Evolutionary conservation across 2,329 filamentous ascomycete genomes (phyloP), one percentile per base, ranked within the genome.

Genomic region (Epichloe hybrida): DNA sequence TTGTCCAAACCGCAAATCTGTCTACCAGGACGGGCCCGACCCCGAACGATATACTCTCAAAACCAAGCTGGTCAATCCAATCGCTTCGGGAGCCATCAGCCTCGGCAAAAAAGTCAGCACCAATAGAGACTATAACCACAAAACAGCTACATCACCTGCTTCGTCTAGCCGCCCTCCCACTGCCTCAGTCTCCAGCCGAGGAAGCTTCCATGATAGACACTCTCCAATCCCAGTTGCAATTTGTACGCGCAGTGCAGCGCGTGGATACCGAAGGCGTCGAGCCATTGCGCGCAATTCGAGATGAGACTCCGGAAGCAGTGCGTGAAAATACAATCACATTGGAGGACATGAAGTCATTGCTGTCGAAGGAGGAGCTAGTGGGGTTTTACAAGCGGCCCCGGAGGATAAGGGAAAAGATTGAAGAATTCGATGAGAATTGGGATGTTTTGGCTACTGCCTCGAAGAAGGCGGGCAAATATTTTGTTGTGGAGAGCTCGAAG

Each of bases 151-250:
- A 80, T 58, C 91, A 96, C 65, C 81, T 97, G 9, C 82, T 96
- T 37, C 86, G 87, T 17, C 82, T 97, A 39, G 95, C 90, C 4
- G 90, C 91, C 13, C 82, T 98, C 0, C 89, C 91, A 0, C 75
- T 76, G 1, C 89, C 91, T 0, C 68, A 73, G 17, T 73, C 73
- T 2, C 56, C 70, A 2, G 72, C 72, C 48, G 83, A 89, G 58
- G 84, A 95, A 64, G 60, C 71, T 0, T 68, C 73, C 27, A 88
- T 95, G 79, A 75, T 95, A 3, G 63, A 76, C 21, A 90, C 84
- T 1, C 75, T 98, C 2, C 76, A 83, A 49, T 81, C 85, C 35
- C 93, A 98, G 63, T 77, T 98, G 0, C 84, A 86, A 61, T 98
- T 98, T 62, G 89, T 97, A n/a, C 82, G 80, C 54, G 80, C 88